Conservation (phyloP, 805 yeast species). For the Pichia occidentalis region DNA sequence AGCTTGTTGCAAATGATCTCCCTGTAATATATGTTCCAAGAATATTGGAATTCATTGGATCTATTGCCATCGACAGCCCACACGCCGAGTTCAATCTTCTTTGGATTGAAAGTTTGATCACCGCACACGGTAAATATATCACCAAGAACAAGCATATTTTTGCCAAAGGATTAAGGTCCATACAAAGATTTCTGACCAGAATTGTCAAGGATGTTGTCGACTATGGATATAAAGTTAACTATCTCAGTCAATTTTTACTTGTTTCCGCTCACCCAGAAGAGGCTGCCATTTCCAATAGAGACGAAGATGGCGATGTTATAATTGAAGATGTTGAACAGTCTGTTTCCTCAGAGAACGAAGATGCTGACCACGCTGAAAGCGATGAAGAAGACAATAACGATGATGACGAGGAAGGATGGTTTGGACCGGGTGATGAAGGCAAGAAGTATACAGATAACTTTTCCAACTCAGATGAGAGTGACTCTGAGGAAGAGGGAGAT, state of each 20-base stretch:
- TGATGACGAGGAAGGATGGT: conserved; percentile 31
- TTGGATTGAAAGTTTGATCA: conserved; percentile 70
- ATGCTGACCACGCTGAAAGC: conserved; percentile 22
- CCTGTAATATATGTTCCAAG: conserved; percentile 74
- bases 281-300: conserved; percentile 15
- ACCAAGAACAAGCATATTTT: conserved; percentile 55
- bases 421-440: conserved; percentile 28
- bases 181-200: conserved; percentile 70
- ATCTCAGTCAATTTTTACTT: conserved; percentile 47
- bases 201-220: conserved; percentile 67
- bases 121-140: conserved; percentile 73
- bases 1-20: conserved; percentile 56
- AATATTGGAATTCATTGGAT: conserved; percentile 63
- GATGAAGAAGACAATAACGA: conserved; percentile 31
- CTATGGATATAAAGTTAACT: conserved; percentile 47
- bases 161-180: conserved; percentile 55
- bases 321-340: conserved; percentile 23
- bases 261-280: conserved; percentile 12
- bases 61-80: conserved; percentile 58
- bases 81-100: conserved; percentile 79
- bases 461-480: conserved; percentile 33
- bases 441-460: conserved; percentile 27
- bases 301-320: conserved; percentile 27
- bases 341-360: conserved; percentile 25
- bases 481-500: conserved; percentile 25